These are phyloP conservation scores for Protomyces inundatus DNA, from an alignment of 1,139 yeast species.

Conservation along the genomic window DNA sequence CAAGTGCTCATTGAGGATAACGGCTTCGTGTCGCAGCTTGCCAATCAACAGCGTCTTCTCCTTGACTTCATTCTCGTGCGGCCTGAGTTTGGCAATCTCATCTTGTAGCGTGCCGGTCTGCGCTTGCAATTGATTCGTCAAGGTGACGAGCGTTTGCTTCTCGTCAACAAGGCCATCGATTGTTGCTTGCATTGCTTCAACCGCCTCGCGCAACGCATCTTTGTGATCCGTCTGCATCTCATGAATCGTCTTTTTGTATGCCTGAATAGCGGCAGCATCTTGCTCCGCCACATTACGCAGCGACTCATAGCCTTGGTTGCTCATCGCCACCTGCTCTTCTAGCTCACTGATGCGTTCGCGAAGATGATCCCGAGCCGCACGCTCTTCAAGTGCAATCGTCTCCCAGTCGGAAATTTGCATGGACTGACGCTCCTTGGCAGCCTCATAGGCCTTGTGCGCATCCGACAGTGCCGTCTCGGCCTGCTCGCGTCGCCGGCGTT, in stretches of 20 bases:
- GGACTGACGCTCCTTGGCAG: constrained; percentile 40
- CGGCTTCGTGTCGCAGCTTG: constrained; percentile 84
- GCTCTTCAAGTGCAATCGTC: constrained; percentile 39
- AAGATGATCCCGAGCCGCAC: constrained; percentile 36
- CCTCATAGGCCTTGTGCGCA: not conserved
- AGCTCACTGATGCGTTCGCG: constrained; percentile 46
- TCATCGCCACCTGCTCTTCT: constrained; percentile 41
- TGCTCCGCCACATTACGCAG: constrained; percentile 27
- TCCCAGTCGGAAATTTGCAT: constrained; percentile 44
- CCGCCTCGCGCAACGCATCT: constrained; percentile 38
- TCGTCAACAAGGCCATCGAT: constrained; percentile 33
- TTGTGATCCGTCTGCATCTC: constrained; percentile 44
- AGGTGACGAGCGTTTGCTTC: constrained; percentile 33
- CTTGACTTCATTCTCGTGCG: constrained; percentile 52
- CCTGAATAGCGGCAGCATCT: constrained; percentile 30
- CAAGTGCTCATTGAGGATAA: constrained; percentile 87
- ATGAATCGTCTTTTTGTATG: constrained; percentile 37
- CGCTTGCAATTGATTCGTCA: constrained; percentile 35
- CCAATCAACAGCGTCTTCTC: constrained; percentile 79
- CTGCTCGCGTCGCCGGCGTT: not conserved
- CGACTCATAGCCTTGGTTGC: constrained; percentile 34
- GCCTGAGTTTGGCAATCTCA: constrained; percentile 36
- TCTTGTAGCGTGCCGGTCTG: constrained; percentile 34
- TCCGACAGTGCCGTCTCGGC: not conserved
- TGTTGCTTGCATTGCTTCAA: constrained; percentile 34